Percentiles rank a stretch among this genome's conserved stretches.
These are phyloP conservation scores for Elsinoe perseae DNA, from an alignment of 2,329 filamentous ascomycete genomes.

Conservation along the genomic window DNA sequence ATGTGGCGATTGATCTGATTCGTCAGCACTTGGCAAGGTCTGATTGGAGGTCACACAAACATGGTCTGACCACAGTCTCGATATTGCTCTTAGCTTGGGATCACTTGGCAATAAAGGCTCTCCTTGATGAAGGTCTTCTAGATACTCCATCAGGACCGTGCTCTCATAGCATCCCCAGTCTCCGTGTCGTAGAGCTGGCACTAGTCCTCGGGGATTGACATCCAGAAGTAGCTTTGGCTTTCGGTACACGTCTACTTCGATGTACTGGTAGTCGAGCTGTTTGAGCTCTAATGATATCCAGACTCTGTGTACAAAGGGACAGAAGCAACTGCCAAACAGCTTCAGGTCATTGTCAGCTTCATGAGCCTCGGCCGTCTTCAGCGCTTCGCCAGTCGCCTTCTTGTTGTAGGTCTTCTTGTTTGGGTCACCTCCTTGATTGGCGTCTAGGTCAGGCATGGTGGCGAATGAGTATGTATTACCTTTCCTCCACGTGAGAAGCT, in stretches of 20 bases:
- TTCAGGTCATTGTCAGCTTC: conserved; percentile 64
- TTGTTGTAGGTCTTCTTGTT: conserved; percentile 60
- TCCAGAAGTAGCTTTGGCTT: conserved; percentile 64
- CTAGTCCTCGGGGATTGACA: conserved; percentile 66
- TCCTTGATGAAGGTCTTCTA: conserved; percentile 63
- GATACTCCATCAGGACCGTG: conserved; percentile 75
- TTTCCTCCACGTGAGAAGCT: no score
- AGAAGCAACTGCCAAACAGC: conserved; percentile 76
- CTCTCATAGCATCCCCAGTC: conserved; percentile 80
- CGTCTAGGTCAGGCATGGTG: conserved; percentile 30
- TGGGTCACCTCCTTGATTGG: conserved; percentile 42
- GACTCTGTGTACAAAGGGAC: conserved; percentile 78
- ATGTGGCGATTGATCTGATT: conserved; percentile 66
- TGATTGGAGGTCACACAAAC: conserved; percentile 38
- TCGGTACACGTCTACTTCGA: conserved; percentile 74
- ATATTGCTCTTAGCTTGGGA: conserved; percentile 62
- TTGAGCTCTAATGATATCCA: conserved; percentile 85
- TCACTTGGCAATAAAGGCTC: conserved; percentile 57
- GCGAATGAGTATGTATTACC: no score
- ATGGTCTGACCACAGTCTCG: conserved; percentile 73
- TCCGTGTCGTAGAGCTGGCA: conserved; percentile 69
- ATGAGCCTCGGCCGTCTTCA: conserved; percentile 61
- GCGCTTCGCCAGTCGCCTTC: conserved; percentile 63
- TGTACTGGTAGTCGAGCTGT: conserved; percentile 71
- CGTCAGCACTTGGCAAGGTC: conserved; percentile 19